Evolutionary conservation across 2,329 filamentous ascomycete species (phyloP).

Genomic region (Talaromyces verruculosus): DNA sequence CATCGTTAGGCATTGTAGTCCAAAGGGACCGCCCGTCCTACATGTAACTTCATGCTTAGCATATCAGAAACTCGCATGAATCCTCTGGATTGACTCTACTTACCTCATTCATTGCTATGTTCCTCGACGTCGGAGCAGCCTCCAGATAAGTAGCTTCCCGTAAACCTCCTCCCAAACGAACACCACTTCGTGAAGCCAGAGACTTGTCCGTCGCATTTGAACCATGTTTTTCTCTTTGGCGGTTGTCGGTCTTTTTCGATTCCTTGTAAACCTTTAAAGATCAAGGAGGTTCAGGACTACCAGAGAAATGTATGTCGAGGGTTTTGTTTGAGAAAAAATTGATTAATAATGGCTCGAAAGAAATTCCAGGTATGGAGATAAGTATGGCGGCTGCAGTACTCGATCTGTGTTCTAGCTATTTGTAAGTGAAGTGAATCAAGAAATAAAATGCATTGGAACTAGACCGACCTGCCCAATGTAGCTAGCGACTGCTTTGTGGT

Average conservation of each 20-base stretch:
- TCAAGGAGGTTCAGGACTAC: background rate
- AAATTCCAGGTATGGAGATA: background rate
- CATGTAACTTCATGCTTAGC: background rate
- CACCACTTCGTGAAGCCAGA: constrained; percentile 1
- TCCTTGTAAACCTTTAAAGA: background rate
- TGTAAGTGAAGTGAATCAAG: background rate
- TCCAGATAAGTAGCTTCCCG: constrained; percentile 1
- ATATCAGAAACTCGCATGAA: background rate
- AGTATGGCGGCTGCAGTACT: background rate
- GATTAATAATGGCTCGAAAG: background rate
- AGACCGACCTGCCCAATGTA: background rate
- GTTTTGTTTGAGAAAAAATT: background rate
- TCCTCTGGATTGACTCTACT: background rate
- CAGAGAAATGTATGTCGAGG: background rate
- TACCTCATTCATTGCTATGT: constrained; percentile 2
- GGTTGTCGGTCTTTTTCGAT: background rate
- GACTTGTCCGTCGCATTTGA: constrained; percentile 1
- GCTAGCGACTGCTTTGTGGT: background rate
- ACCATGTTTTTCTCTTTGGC: background rate
- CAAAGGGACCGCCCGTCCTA: background rate
- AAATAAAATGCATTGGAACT: background rate
- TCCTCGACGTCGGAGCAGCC: constrained; percentile 2
- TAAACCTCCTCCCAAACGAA: constrained; percentile 3
- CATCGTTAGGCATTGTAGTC: background rate
- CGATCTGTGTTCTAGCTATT: background rate